Conservation (phyloP, 768 basidiomycete genomes). For the Flagelloscypha sp. region DNA sequence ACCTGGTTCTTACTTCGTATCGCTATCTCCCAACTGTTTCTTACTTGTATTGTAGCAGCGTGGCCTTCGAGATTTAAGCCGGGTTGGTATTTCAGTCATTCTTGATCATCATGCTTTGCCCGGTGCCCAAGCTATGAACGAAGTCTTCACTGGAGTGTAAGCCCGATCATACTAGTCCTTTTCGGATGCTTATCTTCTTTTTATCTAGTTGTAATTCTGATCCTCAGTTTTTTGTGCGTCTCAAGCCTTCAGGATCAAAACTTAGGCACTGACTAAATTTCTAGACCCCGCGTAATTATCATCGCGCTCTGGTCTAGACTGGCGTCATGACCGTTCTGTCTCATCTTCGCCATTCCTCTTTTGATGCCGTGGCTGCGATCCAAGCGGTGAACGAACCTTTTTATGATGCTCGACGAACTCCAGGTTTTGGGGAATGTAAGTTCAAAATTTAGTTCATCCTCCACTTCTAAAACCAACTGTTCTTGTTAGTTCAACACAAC, state of each 20-base stretch:
- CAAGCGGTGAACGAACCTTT: constrained; percentile 46
- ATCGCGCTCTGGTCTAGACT: constrained; percentile 43
- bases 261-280: not conserved
- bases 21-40: not conserved
- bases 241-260: not conserved
- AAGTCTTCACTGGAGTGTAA: constrained; percentile 40
- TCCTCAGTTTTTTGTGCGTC: constrained; percentile 43
- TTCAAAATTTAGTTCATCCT: too few species aligned
- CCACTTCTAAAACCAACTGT: too few species aligned
- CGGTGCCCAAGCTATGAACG: constrained; percentile 35
- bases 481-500: constrained; percentile 37
- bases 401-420: constrained; percentile 35
- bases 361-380: constrained; percentile 39
- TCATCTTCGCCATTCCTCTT: constrained; percentile 38
- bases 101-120: constrained; percentile 46
- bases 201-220: constrained; percentile 37
- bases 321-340: constrained; percentile 43
- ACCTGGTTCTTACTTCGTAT: too few species aligned
- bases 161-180: not conserved
- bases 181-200: constrained; percentile 4
- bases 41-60: constrained; percentile 29
- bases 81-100: constrained; percentile 36
- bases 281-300: constrained; percentile 41
- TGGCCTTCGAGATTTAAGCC: constrained; percentile 33
- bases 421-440: constrained; percentile 40